These are phyloP conservation scores for Triticum timopheevii DNA, from an alignment of 176 grass and related monocot species.

Conservation along the genomic window DNA sequence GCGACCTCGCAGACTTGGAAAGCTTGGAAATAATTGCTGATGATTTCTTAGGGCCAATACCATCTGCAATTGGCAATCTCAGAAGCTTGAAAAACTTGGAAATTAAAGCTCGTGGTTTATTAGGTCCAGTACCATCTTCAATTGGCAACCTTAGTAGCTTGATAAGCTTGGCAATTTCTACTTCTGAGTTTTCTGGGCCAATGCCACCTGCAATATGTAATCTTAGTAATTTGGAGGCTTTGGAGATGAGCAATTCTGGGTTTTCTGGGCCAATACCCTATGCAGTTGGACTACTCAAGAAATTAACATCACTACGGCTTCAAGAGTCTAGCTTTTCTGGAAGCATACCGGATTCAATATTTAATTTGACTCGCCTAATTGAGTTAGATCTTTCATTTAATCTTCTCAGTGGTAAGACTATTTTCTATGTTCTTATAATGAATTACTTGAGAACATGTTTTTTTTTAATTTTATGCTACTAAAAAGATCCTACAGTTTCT, in stretches of 20 bases:
- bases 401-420: not conserved
- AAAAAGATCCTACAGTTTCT: not conserved
- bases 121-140: not conserved
- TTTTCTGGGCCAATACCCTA: not conserved
- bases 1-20: not conserved
- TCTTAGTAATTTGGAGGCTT: not conserved
- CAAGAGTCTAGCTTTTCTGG: not conserved
- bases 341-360: constrained; percentile 29
- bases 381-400: not conserved
- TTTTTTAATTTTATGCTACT: not conserved
- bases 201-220: not conserved
- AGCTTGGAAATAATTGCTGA: not conserved
- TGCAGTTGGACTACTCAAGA: not conserved
- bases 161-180: not conserved
- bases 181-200: not conserved
- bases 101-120: not conserved
- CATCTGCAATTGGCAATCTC: not conserved
- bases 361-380: constrained; percentile 27
- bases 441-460: not conserved
- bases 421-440: not conserved
- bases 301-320: not conserved
- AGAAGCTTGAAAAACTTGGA: not conserved
- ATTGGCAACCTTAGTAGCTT: not conserved
- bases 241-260: not conserved
- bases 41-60: not conserved